A percentile compares a stretch with the other conserved stretches of the same genome.
Conservation (phyloP, 495 filamentous ascomycete species). For the Podospora anserina region DNA sequence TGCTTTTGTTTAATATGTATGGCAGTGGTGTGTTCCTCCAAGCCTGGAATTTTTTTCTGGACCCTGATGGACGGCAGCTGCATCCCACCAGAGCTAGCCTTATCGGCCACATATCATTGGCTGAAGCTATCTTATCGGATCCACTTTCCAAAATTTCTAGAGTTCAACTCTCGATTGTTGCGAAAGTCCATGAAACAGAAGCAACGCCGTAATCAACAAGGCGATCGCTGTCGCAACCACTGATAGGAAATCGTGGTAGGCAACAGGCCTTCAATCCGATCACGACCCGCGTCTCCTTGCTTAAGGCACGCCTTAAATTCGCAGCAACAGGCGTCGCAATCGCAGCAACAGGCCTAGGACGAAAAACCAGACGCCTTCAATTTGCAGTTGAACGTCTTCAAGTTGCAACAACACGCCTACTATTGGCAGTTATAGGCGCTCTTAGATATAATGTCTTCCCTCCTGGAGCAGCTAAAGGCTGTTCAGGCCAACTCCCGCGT, state of each 20-base stretch:
- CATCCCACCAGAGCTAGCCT: conserved; percentile 18
- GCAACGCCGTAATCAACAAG: not conserved
- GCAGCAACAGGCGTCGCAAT: not conserved
- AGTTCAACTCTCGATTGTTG: not conserved
- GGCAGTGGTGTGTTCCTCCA: not conserved
- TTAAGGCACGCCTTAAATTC: not conserved
- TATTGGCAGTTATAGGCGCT: not conserved
- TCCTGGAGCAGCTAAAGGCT: conserved; percentile 75
- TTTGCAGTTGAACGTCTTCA: not conserved
- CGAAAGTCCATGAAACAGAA: not conserved
- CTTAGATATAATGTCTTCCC: conserved; percentile 64
- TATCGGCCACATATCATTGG: conserved; percentile 21
- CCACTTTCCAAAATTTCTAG: conserved; percentile 26
- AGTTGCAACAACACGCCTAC: too few species aligned
- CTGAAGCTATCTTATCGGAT: conserved; percentile 22
- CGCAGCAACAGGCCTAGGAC: not conserved
- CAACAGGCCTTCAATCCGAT: not conserved
- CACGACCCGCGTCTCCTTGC: not conserved
- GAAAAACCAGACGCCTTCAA: not conserved
- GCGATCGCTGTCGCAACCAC: not conserved
- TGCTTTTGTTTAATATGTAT: conserved; percentile 1
- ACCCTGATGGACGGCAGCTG: conserved; percentile 12
- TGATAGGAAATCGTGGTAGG: not conserved
- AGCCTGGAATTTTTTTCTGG: conserved; percentile 21
- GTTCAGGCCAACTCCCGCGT: conserved; percentile 74